These are phyloP conservation scores for Rhododendron ovatum DNA, from an alignment of 148 eudicot species.

Conservation along the genomic window DNA sequence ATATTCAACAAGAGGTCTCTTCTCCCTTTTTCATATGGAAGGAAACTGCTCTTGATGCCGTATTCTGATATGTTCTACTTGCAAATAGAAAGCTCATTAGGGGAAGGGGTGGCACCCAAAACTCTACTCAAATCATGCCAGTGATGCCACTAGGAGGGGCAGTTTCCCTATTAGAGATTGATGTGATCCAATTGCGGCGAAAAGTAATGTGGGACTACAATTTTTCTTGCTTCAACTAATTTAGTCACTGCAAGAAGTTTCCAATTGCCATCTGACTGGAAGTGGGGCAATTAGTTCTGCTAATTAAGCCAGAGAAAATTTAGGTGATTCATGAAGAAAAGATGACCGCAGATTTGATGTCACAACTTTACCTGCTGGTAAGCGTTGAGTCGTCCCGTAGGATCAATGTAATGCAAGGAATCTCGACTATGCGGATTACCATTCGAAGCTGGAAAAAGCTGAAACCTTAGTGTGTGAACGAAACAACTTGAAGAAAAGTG, in stretches of 20 bases:
- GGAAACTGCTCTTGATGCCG: not conserved
- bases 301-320: not conserved
- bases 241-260: not conserved
- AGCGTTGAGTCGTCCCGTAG: conserved; percentile 72
- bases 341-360: not conserved
- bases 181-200: not conserved
- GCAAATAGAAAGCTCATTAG: not conserved
- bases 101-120: not conserved
- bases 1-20: not conserved
- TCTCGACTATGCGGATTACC: conserved; percentile 59
- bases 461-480: not conserved
- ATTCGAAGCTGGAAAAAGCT: conserved; percentile 62
- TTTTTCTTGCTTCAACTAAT: not conserved
- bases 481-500: not conserved
- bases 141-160: not conserved
- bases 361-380: conserved; percentile 68
- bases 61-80: not conserved
- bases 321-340: not conserved
- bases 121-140: not conserved
- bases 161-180: not conserved
- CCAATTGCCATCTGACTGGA: not conserved
- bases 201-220: not conserved
- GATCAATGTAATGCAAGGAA: conserved; percentile 89
- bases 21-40: not conserved
- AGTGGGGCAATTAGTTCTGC: not conserved